Percentiles rank a stretch among this genome's conserved stretches.
These are phyloP conservation scores for Combretum micranthum DNA, from an alignment of 345 rosid genomes.

Conservation along the genomic window DNA sequence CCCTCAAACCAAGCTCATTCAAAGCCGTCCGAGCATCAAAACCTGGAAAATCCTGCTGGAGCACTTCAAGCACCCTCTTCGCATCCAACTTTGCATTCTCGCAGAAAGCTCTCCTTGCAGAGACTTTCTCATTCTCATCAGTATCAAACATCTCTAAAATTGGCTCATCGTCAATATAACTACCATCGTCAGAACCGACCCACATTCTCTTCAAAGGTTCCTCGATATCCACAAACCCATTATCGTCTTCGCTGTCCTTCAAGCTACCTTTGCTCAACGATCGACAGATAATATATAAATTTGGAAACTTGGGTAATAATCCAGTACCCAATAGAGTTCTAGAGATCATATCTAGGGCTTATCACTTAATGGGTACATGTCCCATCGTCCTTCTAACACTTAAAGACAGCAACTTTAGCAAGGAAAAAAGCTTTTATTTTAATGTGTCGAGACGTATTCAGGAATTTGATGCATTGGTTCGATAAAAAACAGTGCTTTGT, in stretches of 20 bases:
- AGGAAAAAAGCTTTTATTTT: too few relatives aligned
- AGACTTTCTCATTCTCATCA: conserved; percentile 7
- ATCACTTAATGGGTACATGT: too few relatives aligned
- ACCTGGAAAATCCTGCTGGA: conserved; percentile 57
- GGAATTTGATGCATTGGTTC: too few relatives aligned
- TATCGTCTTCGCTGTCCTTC: background rate
- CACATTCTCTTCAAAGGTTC: conserved; percentile 49
- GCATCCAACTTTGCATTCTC: conserved; percentile 39
- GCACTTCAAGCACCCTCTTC: conserved; percentile 43
- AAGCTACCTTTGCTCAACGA: background rate
- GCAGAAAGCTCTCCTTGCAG: conserved; percentile 24
- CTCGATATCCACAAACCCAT: conserved; percentile 41
- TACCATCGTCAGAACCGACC: conserved; percentile 26
- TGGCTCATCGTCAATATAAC: conserved; percentile 19
- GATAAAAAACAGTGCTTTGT: too few relatives aligned
- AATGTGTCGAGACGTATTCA: too few relatives aligned
- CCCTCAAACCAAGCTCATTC: conserved; percentile 46
- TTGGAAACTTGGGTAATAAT: conserved; percentile 2
- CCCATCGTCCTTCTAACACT: too few relatives aligned
- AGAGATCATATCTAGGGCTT: conserved; percentile 2
- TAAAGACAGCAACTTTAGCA: too few relatives aligned
- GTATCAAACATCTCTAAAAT: conserved; percentile 15
- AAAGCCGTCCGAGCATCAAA: conserved; percentile 40
- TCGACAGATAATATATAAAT: background rate
- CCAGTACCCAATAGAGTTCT: conserved; percentile 4